A percentile compares a stretch with the other conserved stretches of the same genome.
phyloP scores from a whole-genome alignment of 139 green algal genomes.

The Diplosphaera chodatii region DNA sequence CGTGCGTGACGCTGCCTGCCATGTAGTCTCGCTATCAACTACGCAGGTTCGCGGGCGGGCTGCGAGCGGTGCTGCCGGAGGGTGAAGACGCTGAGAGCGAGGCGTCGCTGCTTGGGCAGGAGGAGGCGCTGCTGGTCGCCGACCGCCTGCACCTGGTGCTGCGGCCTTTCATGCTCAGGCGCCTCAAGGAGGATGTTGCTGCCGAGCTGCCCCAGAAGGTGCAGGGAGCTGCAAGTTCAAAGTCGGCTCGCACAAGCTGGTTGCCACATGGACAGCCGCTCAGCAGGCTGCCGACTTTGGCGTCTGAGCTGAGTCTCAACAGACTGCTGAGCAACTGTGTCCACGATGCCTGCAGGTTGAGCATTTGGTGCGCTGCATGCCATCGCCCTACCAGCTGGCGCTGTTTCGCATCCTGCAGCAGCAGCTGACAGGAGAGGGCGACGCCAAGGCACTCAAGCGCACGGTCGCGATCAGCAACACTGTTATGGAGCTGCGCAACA shows the following conservation, averaged over 20 bases:
- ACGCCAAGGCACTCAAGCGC: background rate
- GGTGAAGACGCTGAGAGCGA: constrained; percentile 16
- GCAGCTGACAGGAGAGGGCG: background rate
- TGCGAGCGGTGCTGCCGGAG: background rate
- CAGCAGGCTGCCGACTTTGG: too few relatives aligned
- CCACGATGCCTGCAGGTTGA: constrained; percentile 38
- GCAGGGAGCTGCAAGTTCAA: too few relatives aligned
- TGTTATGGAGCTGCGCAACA: constrained; percentile 78
- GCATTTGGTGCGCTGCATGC: constrained; percentile 21
- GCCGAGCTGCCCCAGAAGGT: constrained; percentile 52
- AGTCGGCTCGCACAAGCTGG: too few relatives aligned
- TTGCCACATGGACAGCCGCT: too few relatives aligned
- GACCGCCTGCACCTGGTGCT: constrained; percentile 81
- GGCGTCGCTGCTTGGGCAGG: constrained; percentile 56
- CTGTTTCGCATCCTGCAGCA: constrained; percentile 11
- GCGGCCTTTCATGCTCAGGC: constrained; percentile 72
- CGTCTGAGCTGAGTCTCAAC: too few relatives aligned
- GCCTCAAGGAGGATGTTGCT: constrained; percentile 58
- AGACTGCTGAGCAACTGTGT: too few relatives aligned
- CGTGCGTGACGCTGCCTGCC: too few relatives aligned
- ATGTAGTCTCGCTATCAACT: too few relatives aligned
- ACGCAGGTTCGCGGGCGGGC: background rate
- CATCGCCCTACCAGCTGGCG: constrained; percentile 31
- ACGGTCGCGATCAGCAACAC: constrained; percentile 36
- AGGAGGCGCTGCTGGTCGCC: constrained; percentile 87